phyloP scores from a whole-genome alignment of 805 yeast species.

The Starmerella khaoyaiensis region DNA sequence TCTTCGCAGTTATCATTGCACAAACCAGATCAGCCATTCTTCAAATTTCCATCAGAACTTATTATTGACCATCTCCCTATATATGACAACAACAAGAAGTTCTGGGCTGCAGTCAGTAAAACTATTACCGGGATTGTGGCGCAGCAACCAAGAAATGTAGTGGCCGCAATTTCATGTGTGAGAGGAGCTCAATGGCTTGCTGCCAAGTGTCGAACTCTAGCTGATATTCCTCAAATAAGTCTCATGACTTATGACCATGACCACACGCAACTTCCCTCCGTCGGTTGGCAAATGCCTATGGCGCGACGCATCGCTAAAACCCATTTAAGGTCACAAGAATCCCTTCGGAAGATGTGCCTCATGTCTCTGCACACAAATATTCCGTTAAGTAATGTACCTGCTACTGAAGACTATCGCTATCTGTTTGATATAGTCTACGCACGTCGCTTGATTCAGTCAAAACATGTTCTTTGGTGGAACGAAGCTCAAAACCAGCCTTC shows the following conservation, averaged over 20 bases:
- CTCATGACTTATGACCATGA: conserved; percentile 1
- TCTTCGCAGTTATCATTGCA: conserved; percentile 9
- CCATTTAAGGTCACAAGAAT: conserved; percentile 56
- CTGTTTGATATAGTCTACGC: conserved; percentile 82
- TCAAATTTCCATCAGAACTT: conserved; percentile 42
- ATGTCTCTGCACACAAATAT: conserved; percentile 62
- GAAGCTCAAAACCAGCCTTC: conserved; percentile 44
- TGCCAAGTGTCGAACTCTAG: conserved; percentile 8
- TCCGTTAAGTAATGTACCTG: conserved; percentile 73
- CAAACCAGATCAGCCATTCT: conserved; percentile 24
- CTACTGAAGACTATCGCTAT: conserved; percentile 56
- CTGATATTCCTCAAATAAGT: conserved; percentile 10
- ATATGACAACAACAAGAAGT: conserved; percentile 37
- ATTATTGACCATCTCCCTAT: conserved; percentile 38
- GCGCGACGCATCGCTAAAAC: conserved; percentile 55
- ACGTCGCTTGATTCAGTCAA: conserved; percentile 49
- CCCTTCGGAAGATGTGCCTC: conserved; percentile 54
- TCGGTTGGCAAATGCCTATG: conserved; percentile 32
- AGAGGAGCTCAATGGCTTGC: conserved; percentile 30
- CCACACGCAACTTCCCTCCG: conserved; percentile 10
- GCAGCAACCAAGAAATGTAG: conserved; percentile 44
- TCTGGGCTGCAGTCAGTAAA: conserved; percentile 47
- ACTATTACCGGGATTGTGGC: conserved; percentile 45
- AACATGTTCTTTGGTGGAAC: conserved; percentile 90
- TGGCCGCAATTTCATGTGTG: conserved; percentile 71